Base-by-base conservation (phyloP, 2,329 filamentous ascomycete species). In the Botrytis pseudocinerea region DNA sequence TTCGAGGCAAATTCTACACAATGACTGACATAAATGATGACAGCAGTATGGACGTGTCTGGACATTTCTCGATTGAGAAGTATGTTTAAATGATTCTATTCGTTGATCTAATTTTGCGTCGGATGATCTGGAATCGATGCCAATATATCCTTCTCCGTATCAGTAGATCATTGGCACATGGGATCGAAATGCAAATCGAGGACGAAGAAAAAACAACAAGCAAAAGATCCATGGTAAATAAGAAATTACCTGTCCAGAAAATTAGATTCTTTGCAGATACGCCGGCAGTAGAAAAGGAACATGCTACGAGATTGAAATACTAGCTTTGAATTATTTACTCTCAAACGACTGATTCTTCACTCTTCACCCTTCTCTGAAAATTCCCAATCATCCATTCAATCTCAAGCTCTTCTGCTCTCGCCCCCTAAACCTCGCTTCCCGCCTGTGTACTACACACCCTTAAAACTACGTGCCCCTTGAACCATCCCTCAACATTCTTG, bases 31-130 rank as follows among this genome's bases (percentile, higher is more conserved):
- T 60, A 2, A 25, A 25, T 38, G 4, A 35, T 38, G 57, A 60
- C 1, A 32, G 32, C 2, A 1, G 9, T 35, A 60, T 38, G 8
- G 4, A 4, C 0, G 32, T 22, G 9, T 60, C 9, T 6, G 20
- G 57, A 38, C 22, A 2, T 8, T 0, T 6, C 6, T 12, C 4
- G 4, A 22, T 8, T 18, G 20, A 38, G 16, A 5, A 2, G 20
- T 7, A 35, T 14, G 20, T 60, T 60, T 12, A 0, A 60, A n/a
- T 10, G 8, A 14, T 20, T 14, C 2, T 4, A 35, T 12, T 38
- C 2, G 1, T 25, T 60, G 9, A 20, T 60, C 4, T 38, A 2
- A 35, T 38, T 38, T 60, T 32, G 9, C 20, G 35, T 22, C 18
- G 9, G 28, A 22, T 22, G 9, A 38, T 60, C 20, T 35, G 18